Base-by-base conservation (phyloP, 805 yeast species). In the Metschnikowia hibisci region DNA sequence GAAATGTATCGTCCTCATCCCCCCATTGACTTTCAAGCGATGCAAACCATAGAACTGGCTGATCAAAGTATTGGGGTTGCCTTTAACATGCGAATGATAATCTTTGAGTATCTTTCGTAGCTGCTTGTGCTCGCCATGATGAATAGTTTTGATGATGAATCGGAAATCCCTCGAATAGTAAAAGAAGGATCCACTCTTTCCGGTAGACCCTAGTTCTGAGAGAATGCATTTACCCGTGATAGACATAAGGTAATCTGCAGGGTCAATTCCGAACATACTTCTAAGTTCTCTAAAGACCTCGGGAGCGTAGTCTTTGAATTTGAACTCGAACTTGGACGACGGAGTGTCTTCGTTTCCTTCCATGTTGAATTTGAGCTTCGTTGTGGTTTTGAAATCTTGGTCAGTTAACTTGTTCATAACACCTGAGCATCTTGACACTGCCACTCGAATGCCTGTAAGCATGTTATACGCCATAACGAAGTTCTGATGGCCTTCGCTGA, bases 21-120 rank as follows among this genome's bases (percentile, higher is more conserved):
- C 68, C 32, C 76, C 77, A 7, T 96, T 96, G 80, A 91, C 82
- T 62, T 91, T 89, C 39, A 93, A 82, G 46, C 99, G 72, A 61
- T 93, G 98, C 41, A 93, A 72, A 0, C 99, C 99, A 66, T 93
- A 93, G 63, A 91, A 89, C 65, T 93, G 99, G n/a, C 95, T 84
- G 5, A 93, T 69, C 49, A 93, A 71, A 0, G 99, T 93, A 58
- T 87, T 81, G 20, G 97, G 97, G 58, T 91, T 84, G 12, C 73
- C 69, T 57, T 80, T 81, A 32, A 91, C 90, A 63, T 93, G 96
- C 12, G 72, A 61, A 61, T 89, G 81, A 62, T 93, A 93, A 35
- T 84, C 82, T 55, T 81, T 78, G 36, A 93, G 71, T 29, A 86
- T 80, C 48, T 71, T 74, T 53, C 95, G 72, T 47, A 93, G 67